Percentiles rank a stretch among this genome's conserved stretches.
phyloP scores from a whole-genome alignment of 495 filamentous ascomycete genomes.

The Paragyromitra xinjiangensis region DNA sequence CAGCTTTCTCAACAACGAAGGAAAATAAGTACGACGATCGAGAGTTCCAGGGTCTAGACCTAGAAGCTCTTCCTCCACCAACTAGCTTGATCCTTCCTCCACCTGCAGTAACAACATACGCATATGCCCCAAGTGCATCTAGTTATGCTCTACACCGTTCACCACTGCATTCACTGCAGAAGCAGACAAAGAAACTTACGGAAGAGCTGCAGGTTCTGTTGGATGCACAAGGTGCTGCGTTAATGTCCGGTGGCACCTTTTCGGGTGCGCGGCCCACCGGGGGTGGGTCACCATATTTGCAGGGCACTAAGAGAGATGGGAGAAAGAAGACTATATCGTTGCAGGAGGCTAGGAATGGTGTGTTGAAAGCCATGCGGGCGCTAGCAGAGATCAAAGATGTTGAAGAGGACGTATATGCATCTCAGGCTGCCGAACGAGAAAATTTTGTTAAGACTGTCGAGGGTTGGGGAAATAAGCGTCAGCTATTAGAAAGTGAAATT shows the following conservation, averaged over 20 bases:
- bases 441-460: slow-evolving; percentile 69
- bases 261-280: slow-evolving; percentile 23
- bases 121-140: slow-evolving; percentile 43
- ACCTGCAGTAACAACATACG: slow-evolving; percentile 47
- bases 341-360: slow-evolving; percentile 69
- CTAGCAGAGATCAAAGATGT: slow-evolving; percentile 76
- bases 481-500: slow-evolving; percentile 68
- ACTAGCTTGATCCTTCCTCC: slow-evolving; percentile 45
- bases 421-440: slow-evolving; percentile 67
- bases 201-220: slow-evolving; percentile 79
- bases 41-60: neutral
- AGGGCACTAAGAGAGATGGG: neutral
- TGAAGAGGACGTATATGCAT: slow-evolving; percentile 70
- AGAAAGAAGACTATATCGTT: slow-evolving; percentile 36
- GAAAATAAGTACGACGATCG: slow-evolving; percentile 15
- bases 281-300: slow-evolving; percentile 16
- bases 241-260: slow-evolving; percentile 61
- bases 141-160: slow-evolving; percentile 45
- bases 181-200: slow-evolving; percentile 72
- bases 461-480: slow-evolving; percentile 68
- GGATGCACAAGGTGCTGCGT: slow-evolving; percentile 82
- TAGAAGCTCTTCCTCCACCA: slow-evolving; percentile 24
- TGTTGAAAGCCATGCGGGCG: slow-evolving; percentile 75
- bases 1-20: slow-evolving; percentile 4
- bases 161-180: slow-evolving; percentile 60